Evolutionary conservation across 1,139 yeast genomes (phyloP).

Genomic region (Suhomyces taliae): DNA sequence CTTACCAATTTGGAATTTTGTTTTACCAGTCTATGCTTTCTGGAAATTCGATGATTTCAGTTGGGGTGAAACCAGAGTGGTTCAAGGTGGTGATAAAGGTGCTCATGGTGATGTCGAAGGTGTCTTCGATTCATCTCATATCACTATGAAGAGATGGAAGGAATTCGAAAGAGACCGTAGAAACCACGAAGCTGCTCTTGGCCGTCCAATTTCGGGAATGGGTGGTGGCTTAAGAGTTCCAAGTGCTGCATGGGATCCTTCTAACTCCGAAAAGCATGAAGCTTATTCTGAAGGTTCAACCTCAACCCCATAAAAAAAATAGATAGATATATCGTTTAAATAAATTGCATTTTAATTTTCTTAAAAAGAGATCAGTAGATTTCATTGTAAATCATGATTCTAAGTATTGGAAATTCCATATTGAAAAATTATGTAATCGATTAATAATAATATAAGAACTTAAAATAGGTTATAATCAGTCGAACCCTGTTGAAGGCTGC

Average conservation of each 20-base stretch:
- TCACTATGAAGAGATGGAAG: constrained; percentile 90
- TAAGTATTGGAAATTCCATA: too few species aligned
- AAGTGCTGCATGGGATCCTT: constrained; percentile 52
- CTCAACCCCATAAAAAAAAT: constrained; percentile 15
- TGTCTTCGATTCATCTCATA: constrained; percentile 83
- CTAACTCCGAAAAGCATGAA: constrained; percentile 31
- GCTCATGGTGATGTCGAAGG: constrained; percentile 70
- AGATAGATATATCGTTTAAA: background rate
- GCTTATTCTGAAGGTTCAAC: constrained; percentile 30
- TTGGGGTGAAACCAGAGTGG: constrained; percentile 96
- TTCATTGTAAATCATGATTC: too few species aligned
- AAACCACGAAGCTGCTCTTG: constrained; percentile 24
- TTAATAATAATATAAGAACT: too few species aligned
- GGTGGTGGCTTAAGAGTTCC: constrained; percentile 33
- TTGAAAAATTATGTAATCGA: background rate
- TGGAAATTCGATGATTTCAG: constrained; percentile 99
- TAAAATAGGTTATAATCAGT: background rate
- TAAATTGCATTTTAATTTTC: background rate
- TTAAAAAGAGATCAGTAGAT: too few species aligned
- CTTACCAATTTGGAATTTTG: constrained; percentile 93
- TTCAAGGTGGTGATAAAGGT: constrained; percentile 72
- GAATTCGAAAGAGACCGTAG: constrained; percentile 79
- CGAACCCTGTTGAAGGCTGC: too few species aligned
- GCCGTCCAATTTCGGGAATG: constrained; percentile 6
- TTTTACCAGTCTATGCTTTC: constrained; percentile 82